Evolutionary conservation across 2,329 filamentous ascomycete genomes (phyloP).

Genomic region (Orbilia javanica): DNA sequence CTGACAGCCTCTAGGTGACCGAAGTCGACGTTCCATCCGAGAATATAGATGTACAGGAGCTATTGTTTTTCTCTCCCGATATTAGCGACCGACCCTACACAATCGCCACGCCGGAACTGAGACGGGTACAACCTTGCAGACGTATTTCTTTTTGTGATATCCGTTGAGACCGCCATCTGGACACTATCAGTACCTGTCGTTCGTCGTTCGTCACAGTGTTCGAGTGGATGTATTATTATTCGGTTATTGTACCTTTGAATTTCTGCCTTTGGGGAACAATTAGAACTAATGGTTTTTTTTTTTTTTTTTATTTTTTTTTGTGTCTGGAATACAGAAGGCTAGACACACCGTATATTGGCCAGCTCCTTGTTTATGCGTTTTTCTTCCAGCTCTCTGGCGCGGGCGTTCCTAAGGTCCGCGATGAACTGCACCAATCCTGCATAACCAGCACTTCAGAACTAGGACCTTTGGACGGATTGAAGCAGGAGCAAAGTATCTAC

Average conservation of each 20-base stretch:
- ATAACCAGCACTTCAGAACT: conserved; percentile 34
- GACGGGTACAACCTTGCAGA: conserved; percentile 80
- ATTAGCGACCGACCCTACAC: conserved; percentile 33
- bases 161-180: conserved; percentile 87
- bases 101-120: neutral
- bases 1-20: conserved; percentile 98
- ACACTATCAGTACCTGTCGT: conserved; percentile 24
- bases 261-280: conserved; percentile 76
- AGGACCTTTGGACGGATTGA: conserved; percentile 6
- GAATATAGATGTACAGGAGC: conserved; percentile 98
- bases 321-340: neutral
- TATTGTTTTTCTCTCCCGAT: conserved; percentile 63
- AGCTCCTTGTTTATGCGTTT: conserved; percentile 99
- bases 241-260: conserved; percentile 77
- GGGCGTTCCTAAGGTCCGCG: conserved; percentile 92
- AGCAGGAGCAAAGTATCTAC: conserved; percentile 53
- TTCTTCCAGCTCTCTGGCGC: conserved; percentile 94
- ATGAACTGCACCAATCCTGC: conserved; percentile 95
- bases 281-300: conserved; percentile 53
- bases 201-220: conserved; percentile 18
- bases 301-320: too few species aligned
- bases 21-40: conserved; percentile 99
- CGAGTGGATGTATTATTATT: neutral
- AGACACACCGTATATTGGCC: conserved; percentile 85
- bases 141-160: conserved; percentile 99